Conservation (phyloP, 169 alveolate species). For the Plasmodium vivax region DNA sequence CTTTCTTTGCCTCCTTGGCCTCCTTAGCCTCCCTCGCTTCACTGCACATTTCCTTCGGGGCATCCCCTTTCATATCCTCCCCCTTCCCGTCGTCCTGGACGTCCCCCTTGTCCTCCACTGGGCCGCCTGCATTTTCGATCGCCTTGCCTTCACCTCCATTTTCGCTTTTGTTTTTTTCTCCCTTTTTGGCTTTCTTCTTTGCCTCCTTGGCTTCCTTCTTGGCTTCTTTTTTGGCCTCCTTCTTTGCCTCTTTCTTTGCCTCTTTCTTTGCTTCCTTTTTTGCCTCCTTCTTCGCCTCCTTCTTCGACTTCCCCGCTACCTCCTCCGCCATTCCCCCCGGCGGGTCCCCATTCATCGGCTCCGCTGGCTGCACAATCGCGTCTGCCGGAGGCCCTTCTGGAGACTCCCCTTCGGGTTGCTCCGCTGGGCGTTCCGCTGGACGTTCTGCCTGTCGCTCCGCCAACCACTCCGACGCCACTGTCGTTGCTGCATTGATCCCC, state of each 20-base stretch:
- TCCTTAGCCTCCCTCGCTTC: background rate
- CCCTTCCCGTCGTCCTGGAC: background rate
- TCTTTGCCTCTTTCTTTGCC: background rate
- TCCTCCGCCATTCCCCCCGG: background rate
- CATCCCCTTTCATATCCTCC: background rate
- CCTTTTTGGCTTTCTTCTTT: background rate
- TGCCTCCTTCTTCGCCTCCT: background rate
- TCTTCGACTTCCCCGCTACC: background rate
- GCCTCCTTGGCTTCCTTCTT: background rate
- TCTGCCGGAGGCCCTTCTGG: too few species aligned
- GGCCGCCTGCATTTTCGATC: background rate
- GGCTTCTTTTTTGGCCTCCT: background rate
- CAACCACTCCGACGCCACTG: background rate
- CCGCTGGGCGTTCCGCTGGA: too few species aligned
- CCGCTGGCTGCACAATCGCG: background rate
- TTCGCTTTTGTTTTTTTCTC: background rate
- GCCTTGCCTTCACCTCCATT: background rate
- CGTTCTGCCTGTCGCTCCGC: background rate
- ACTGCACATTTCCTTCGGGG: background rate
- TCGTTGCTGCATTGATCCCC: background rate
- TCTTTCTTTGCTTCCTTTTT: background rate
- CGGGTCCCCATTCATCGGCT: background rate
- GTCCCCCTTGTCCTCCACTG: conserved; percentile 4
- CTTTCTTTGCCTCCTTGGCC: background rate
- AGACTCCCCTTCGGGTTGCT: background rate